A percentile compares a stretch with the other conserved stretches of the same genome.
These are phyloP conservation scores for Nannizzia gypsea DNA, from an alignment of 2,329 filamentous ascomycete genomes.

Conservation along the genomic window DNA sequence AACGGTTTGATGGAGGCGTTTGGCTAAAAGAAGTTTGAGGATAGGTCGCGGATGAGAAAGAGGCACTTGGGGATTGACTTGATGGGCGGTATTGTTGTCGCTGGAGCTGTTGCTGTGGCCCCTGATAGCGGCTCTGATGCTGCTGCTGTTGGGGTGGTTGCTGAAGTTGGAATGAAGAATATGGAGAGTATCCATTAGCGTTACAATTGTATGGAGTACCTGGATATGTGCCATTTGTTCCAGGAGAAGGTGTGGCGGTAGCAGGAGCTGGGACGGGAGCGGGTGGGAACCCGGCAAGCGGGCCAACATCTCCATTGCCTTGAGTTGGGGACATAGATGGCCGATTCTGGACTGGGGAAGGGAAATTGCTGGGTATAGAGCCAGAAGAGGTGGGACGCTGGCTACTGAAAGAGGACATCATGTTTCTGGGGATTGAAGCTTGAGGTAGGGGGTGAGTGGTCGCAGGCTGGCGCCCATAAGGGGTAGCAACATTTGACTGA, in stretches of 20 bases:
- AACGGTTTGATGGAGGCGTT: constrained; percentile 23
- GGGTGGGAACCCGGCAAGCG: constrained; percentile 34
- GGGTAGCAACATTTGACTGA: not conserved
- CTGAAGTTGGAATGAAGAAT: constrained; percentile 7
- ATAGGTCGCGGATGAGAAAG: constrained; percentile 4
- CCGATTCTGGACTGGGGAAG: constrained; percentile 34
- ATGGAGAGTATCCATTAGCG: constrained; percentile 5
- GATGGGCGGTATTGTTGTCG: not conserved
- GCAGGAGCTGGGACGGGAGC: constrained; percentile 9
- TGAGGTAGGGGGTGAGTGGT: not conserved
- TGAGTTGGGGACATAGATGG: constrained; percentile 40
- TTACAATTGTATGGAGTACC: constrained; percentile 20
- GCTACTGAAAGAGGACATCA: constrained; percentile 20
- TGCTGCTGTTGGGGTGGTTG: not conserved
- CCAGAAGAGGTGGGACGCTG: constrained; percentile 34
- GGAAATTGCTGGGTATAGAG: constrained; percentile 23
- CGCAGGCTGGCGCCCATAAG: not conserved
- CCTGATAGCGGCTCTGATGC: not conserved
- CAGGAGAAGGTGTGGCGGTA: not conserved
- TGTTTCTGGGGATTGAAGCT: constrained; percentile 1
- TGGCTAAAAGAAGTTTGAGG: constrained; percentile 18
- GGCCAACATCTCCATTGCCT: constrained; percentile 38
- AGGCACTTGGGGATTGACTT: constrained; percentile 15
- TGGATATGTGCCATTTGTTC: constrained; percentile 21
- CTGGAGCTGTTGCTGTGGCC: not conserved